These are phyloP conservation scores for Atkinsonella texensis DNA, from an alignment of 2,329 filamentous ascomycete species.

Conservation along the genomic window DNA sequence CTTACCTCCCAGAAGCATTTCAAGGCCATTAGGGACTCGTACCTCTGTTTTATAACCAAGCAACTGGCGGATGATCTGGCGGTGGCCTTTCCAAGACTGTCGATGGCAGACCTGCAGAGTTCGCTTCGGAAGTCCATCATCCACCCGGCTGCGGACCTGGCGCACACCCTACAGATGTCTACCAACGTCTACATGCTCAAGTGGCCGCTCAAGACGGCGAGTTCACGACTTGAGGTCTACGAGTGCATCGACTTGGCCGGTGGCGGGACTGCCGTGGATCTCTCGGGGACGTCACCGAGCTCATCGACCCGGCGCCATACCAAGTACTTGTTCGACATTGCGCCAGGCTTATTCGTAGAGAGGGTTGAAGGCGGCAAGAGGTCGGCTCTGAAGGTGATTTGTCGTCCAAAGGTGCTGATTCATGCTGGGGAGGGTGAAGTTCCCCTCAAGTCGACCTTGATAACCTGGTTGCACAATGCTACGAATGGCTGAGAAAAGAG, in stretches of 20 bases:
- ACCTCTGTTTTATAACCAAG: constrained; percentile 19
- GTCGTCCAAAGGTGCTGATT: constrained; percentile 22
- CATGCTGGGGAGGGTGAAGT: constrained; percentile 16
- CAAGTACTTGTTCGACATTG: constrained; percentile 24
- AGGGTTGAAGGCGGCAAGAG: constrained; percentile 22
- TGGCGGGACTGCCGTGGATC: constrained; percentile 17
- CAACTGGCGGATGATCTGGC: constrained; percentile 22
- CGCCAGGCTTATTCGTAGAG: constrained; percentile 26
- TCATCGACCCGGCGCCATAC: constrained; percentile 19
- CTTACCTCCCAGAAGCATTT: constrained; percentile 20
- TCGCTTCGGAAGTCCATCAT: constrained; percentile 22
- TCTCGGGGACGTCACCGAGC: constrained; percentile 16
- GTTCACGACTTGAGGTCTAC: constrained; percentile 24
- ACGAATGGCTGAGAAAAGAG: neutral
- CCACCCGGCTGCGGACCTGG: constrained; percentile 24
- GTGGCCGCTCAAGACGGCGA: constrained; percentile 24
- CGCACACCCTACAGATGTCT: constrained; percentile 23
- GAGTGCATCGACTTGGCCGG: constrained; percentile 24
- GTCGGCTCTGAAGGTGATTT: constrained; percentile 19
- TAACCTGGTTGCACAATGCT: constrained; percentile 18
- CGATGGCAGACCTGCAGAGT: constrained; percentile 18
- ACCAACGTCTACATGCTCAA: constrained; percentile 23
- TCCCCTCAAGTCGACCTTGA: constrained; percentile 19
- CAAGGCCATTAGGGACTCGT: constrained; percentile 16
- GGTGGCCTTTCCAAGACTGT: constrained; percentile 15